Percentiles rank a stretch among this genome's conserved stretches.
Evolutionary conservation across 108 stramenopile genomes (phyloP).

Genomic region (Nitzschia sp.): DNA sequence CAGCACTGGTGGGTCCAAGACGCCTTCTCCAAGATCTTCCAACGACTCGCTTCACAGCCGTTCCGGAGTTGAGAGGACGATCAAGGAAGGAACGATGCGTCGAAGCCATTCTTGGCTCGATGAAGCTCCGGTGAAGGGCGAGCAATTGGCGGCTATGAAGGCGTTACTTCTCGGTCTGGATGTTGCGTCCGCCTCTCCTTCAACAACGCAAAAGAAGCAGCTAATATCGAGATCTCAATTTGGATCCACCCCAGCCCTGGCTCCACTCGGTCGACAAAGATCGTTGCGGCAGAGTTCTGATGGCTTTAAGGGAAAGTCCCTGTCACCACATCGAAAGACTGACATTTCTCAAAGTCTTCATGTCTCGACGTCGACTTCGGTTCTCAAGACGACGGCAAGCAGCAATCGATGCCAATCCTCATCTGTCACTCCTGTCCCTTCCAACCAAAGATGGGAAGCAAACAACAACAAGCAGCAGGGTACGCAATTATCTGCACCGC

Average conservation of each 20-base stretch:
- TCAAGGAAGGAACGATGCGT: neutral
- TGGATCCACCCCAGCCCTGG: neutral
- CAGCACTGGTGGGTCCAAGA: neutral
- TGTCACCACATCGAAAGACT: too few relatives aligned
- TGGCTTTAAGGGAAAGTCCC: too few relatives aligned
- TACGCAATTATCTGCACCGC: too few relatives aligned
- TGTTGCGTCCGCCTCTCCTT: neutral
- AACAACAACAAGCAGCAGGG: too few relatives aligned
- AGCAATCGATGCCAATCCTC: too few relatives aligned
- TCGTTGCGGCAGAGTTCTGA: neutral
- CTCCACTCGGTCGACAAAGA: neutral
- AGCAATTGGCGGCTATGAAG: constrained; percentile 6
- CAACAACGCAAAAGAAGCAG: neutral
- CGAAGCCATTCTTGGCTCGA: neutral
- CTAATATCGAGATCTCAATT: neutral
- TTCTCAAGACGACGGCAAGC: too few relatives aligned
- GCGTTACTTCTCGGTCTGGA: constrained; percentile 1
- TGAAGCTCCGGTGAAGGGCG: neutral
- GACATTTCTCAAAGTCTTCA: too few relatives aligned
- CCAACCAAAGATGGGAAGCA: too few relatives aligned
- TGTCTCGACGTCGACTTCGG: too few relatives aligned
- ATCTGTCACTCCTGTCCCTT: too few relatives aligned
- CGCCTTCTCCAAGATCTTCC: neutral
- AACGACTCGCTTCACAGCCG: neutral
- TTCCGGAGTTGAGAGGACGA: neutral